phyloP scores from a whole-genome alignment of 75 land plant species.

The Picea glauca region DNA sequence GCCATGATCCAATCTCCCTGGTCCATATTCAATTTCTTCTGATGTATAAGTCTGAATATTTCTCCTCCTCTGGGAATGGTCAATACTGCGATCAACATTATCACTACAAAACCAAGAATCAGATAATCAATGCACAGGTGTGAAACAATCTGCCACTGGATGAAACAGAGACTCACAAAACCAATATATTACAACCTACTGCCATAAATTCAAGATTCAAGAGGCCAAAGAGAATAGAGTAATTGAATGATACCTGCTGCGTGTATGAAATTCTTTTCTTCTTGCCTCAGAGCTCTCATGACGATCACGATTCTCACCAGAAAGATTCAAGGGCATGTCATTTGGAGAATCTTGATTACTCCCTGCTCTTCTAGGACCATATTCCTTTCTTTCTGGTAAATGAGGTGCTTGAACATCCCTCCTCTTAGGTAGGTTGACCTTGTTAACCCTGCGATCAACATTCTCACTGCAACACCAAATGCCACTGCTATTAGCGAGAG shows the following conservation, averaged over 20 bases:
- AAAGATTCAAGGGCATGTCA: neutral
- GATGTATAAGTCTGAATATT: neutral
- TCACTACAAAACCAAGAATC: neutral
- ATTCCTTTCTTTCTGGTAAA: neutral
- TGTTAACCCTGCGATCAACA: neutral
- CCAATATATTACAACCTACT: too few relatives aligned
- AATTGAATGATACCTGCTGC: neutral
- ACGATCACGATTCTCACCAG: slow-evolving; percentile 6
- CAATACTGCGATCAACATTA: slow-evolving; percentile 3
- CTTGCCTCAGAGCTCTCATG: neutral
- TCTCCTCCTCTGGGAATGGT: slow-evolving; percentile 8
- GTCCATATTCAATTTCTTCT: slow-evolving; percentile 28
- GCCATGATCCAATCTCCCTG: slow-evolving; percentile 14
- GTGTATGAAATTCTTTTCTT: slow-evolving; percentile 4
- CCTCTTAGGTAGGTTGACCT: neutral
- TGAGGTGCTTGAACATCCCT: neutral
- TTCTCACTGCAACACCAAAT: neutral
- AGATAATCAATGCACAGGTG: neutral
- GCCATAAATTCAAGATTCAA: neutral
- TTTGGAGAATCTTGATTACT: neutral
- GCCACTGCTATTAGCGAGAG: neutral
- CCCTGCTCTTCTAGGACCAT: neutral
- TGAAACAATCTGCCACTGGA: neutral
- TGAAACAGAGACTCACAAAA: too few relatives aligned
- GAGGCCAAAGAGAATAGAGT: neutral